These are phyloP conservation scores for Backusella tuberculispora DNA, from an alignment of 192 early-diverging fungal genomes.

Conservation along the genomic window DNA sequence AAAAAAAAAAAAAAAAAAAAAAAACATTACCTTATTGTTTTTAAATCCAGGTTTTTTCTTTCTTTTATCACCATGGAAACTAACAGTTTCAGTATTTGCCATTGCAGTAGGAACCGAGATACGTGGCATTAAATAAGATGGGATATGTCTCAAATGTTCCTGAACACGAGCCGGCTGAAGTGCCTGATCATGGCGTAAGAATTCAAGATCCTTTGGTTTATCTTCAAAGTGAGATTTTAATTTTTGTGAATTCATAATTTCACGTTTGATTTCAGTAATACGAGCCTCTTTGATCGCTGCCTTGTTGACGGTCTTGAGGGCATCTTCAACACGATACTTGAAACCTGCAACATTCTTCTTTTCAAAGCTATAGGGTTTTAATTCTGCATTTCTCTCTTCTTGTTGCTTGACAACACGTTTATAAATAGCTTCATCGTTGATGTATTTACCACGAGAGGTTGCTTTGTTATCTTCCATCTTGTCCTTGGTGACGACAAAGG, in stretches of 20 bases:
- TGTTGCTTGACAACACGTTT: constrained; percentile 69
- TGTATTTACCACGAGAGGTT: constrained; percentile 37
- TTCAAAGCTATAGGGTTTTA: constrained; percentile 86
- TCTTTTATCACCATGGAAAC: constrained; percentile 27
- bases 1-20: neutral
- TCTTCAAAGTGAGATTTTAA: constrained; percentile 97
- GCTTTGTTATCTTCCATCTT: constrained; percentile 32
- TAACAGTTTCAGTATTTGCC: constrained; percentile 9
- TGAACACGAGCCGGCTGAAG: constrained; percentile 83
- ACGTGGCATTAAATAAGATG: constrained; percentile 91
- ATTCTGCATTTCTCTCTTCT: constrained; percentile 44
- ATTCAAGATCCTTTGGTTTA: constrained; percentile 90
- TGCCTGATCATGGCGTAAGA: constrained; percentile 89
- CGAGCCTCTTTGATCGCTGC: constrained; percentile 85
- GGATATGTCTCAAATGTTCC: constrained; percentile 91
- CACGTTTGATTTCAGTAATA: constrained; percentile 92
- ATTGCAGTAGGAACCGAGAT: constrained; percentile 48
- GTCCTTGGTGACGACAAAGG: constrained; percentile 75
- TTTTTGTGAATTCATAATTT: constrained; percentile 95
- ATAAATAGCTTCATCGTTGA: constrained; percentile 71
- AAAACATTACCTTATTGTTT: neutral
- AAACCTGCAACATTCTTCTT: constrained; percentile 92
- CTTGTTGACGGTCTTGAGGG: constrained; percentile 76
- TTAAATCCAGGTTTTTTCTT: constrained; percentile 13
- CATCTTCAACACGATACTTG: constrained; percentile 88